Percentiles rank a stretch among this genome's conserved stretches.
Conservation (phyloP, 2,329 filamentous ascomycete species). For the Esteya vermicola region DNA sequence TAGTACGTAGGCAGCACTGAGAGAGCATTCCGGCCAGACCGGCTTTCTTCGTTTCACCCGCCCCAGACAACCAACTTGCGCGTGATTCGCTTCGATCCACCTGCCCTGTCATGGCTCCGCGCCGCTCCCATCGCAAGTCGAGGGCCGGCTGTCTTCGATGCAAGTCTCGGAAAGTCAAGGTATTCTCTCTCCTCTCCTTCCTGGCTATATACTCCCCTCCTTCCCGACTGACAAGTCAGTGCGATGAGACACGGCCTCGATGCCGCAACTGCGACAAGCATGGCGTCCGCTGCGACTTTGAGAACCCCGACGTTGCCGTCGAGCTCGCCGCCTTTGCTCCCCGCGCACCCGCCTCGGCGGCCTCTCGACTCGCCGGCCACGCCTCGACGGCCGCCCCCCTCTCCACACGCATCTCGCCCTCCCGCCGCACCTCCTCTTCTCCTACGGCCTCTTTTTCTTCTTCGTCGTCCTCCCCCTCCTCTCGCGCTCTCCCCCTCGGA, state of each 20-base stretch:
- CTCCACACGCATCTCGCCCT: neutral
- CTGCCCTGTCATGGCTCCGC: slow-evolving; percentile 39
- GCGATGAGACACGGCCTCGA: slow-evolving; percentile 50
- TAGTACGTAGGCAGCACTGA: no score
- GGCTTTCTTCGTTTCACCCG: no score
- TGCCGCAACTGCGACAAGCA: slow-evolving; percentile 56
- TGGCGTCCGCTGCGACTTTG: slow-evolving; percentile 52
- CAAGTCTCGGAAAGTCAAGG: slow-evolving; percentile 58
- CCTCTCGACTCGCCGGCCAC: slow-evolving; percentile 1
- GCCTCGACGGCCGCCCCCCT: neutral
- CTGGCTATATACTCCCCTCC: neutral
- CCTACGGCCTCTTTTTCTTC: no score
- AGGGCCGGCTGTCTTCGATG: slow-evolving; percentile 51
- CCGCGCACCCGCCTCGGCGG: neutral
- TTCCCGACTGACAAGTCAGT: slow-evolving; percentile 29
- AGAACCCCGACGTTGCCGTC: slow-evolving; percentile 32
- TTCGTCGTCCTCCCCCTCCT: neutral
- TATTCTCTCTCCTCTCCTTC: slow-evolving; percentile 14
- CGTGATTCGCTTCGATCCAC: neutral
- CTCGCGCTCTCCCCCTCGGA: neutral
- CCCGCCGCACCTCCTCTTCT: neutral
- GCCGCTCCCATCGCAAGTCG: slow-evolving; percentile 57
- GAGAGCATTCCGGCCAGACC: no score
- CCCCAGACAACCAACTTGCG: no score
- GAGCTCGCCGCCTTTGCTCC: slow-evolving; percentile 24